Base-by-base conservation (phyloP, 345 rosid species). In the Carallia brachiata region DNA sequence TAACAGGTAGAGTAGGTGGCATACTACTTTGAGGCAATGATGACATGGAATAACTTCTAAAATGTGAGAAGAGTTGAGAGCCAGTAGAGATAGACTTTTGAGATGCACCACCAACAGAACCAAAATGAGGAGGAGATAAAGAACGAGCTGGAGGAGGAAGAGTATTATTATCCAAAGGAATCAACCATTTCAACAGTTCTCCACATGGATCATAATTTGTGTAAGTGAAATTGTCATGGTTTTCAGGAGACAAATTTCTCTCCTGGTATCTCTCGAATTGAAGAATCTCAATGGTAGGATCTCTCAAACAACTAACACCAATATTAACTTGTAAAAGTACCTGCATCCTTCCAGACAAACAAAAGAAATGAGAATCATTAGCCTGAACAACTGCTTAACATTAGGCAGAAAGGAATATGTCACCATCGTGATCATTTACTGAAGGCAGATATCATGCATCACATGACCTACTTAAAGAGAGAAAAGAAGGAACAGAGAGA, bases 31-130 rank as follows among this genome's bases (percentile, higher is more conserved):
- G 99, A 69, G 99, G 98, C 57, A 92, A 84, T 58, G 99, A 77
- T 55, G 99, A 96, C 99, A 96, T 92, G 64, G 98, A 96, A 79
- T 96, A 92, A 80, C 95, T 96, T 85, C 98, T 87, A 77, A 92
- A 84, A 83, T 96, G 85, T 65, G 99, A 90, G 54, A 92, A 87
- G 77, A 96, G 88, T 68, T 89, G 98, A 74, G 98, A 88, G 69
- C 97, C 80, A 73, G 97, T 80, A 75, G 93, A 77, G 23, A 82
- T 74, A 67, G 94, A 71, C 80, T 78, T 89, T 63, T 83, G 84
- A 67, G 91, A 75, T 65, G 81, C 32, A 65, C 81, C 83, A 73
- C 78, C 77, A 73, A 84, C 72, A 70, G 98, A 76, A 78, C 62
- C 71, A 71, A 81, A 4, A 59, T 73, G 84, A 62, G 96, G 89